A percentile compares a stretch with the other conserved stretches of the same genome.
phyloP scores from a whole-genome alignment of 257 asterid species.

The Nicotiana obtusifolia region DNA sequence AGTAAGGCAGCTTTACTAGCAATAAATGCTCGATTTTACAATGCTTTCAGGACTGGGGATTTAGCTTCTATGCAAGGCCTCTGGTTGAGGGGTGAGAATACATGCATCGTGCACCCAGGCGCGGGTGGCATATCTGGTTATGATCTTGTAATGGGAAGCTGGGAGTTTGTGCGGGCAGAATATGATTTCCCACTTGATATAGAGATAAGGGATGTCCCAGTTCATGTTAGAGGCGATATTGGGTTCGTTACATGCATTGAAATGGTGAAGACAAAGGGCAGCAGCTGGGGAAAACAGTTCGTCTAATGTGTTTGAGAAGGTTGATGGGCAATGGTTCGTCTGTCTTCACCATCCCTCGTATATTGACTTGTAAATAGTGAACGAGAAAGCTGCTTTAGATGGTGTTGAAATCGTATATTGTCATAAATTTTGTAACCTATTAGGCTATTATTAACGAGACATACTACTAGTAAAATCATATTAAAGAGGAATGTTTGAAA shows the following conservation, averaged over 20 bases:
- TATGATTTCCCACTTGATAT: conserved; percentile 84
- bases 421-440: not conserved
- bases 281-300: conserved; percentile 93
- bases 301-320: conserved; percentile 85
- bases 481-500: not conserved
- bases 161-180: conserved; percentile 99
- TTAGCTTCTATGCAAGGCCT: conserved; percentile 78
- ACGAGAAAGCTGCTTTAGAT: not conserved
- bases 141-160: conserved; percentile 96
- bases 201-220: conserved; percentile 79
- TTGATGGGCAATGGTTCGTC: conserved; percentile 77
- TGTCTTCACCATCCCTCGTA: conserved; percentile 88
- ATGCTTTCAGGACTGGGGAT: conserved; percentile 73
- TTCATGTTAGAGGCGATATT: conserved; percentile 61
- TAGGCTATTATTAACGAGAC: not conserved
- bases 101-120: conserved; percentile 92
- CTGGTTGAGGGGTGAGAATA: conserved; percentile 78
- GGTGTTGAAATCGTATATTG: not conserved
- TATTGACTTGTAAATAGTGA: conserved; percentile 49
- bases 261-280: conserved; percentile 85
- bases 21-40: conserved; percentile 76
- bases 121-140: conserved; percentile 93
- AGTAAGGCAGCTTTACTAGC: conserved; percentile 79
- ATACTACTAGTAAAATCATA: not conserved
- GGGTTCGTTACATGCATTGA: conserved; percentile 88